Base-by-base conservation (phyloP, 163 green algal species). In the Chloroidium sp. region DNA sequence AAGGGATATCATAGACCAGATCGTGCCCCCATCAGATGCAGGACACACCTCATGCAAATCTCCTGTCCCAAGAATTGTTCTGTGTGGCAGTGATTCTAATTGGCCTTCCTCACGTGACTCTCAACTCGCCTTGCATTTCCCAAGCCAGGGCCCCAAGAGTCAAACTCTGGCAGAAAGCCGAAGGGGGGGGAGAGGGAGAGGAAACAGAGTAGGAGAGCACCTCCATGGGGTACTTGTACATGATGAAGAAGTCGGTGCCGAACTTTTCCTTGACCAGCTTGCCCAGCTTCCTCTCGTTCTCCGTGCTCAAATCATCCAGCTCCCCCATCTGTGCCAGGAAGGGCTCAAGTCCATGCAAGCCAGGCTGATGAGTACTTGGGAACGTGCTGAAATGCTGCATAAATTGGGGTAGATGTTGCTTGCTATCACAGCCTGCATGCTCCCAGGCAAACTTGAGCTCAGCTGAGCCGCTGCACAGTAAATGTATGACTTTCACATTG, bases 211-310 rank as follows among this genome's bases (percentile, higher is more conserved):
- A 36, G 36, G 36, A 36, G 36, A 36, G 36, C 79, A 94, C 87
- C 61, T 82, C 87, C 67, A 91, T 79, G 14, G 92, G 90, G 82
- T 92, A 95, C 75, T 88, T 86, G 86, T 97, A 91, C 62, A 99
- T 89, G 69, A 98, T 97, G 91, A 97, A 99, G 84, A 98, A 99
- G 90, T 99, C 96, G 1, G 94, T 98, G 78, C 89, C 83, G 89
- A 97, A 95, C 92, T 98, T 95, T 61, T 95, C 84, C 88, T 97
- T 97, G 2, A 99, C 93, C 2, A 99, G 85, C 78, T 88, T 88
- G n/a, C 96, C 96, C 78, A 99, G 90, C 6, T 84, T 80, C 8
- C 93, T 88, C 87, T 99, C 96, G 76, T 92, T 79, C 85, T 98
- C 93, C 0, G 96, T 99, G 88, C 90, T 95, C 1, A 99, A 87